phyloP scores from a whole-genome alignment of 2,329 filamentous ascomycete genomes.

The Hypoxylon sp. region DNA sequence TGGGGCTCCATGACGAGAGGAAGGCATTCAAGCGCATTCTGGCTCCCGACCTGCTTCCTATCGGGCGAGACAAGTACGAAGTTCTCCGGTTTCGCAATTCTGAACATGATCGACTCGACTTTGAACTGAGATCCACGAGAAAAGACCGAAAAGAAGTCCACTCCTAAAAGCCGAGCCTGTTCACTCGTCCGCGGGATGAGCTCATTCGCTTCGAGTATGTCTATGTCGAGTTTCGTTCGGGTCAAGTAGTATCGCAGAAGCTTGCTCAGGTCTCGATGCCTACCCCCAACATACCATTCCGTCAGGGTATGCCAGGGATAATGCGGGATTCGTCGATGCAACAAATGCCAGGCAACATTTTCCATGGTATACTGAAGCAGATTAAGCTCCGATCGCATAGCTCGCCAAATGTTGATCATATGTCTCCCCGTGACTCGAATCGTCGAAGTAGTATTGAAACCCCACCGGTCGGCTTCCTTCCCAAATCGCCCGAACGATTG shows the following conservation, averaged over 20 bases:
- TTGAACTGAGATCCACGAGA: conserved; percentile 97
- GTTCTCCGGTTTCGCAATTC: conserved; percentile 97
- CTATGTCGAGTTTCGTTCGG: conserved; percentile 85
- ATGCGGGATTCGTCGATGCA: conserved; percentile 90
- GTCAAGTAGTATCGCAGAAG: conserved; percentile 83
- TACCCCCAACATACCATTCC: conserved; percentile 81
- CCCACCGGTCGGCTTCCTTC: conserved; percentile 91
- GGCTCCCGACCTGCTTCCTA: conserved; percentile 89
- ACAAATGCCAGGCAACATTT: conserved; percentile 91
- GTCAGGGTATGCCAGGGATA: conserved; percentile 86
- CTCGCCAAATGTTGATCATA: conserved; percentile 97
- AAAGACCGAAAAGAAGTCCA: conserved; percentile 98
- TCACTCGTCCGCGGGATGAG: conserved; percentile 91
- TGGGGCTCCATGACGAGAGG: conserved; percentile 98
- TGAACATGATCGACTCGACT: conserved; percentile 98
- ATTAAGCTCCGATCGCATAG: conserved; percentile 93
- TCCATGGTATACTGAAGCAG: conserved; percentile 96
- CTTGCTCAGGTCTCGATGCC: conserved; percentile 78
- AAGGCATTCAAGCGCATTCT: conserved; percentile 94
- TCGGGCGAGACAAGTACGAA: conserved; percentile 92
- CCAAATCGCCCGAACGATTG: conserved; percentile 87
- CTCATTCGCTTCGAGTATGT: conserved; percentile 92
- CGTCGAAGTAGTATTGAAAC: conserved; percentile 92
- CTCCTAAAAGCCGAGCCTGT: conserved; percentile 90
- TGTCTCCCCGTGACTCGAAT: conserved; percentile 94